Conservation (phyloP, 345 rosid genomes). For the Brassica juncea region DNA sequence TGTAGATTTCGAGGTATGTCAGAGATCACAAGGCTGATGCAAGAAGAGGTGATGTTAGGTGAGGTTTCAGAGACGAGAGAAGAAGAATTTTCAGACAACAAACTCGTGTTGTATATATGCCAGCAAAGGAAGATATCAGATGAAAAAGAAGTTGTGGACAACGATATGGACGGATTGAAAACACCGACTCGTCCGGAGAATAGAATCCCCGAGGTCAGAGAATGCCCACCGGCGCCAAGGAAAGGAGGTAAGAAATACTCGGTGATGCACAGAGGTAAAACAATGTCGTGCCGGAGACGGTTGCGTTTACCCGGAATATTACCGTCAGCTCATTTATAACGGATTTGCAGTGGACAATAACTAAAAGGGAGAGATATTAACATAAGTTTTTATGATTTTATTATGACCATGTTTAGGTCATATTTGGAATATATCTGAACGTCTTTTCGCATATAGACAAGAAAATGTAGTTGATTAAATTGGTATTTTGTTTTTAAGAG, state of each 20-base stretch:
- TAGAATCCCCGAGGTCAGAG: slow-evolving; percentile 28
- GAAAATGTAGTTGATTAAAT: neutral
- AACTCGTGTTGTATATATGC: slow-evolving; percentile 2
- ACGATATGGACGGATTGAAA: slow-evolving; percentile 33
- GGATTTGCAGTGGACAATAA: slow-evolving; percentile 35
- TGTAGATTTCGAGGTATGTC: slow-evolving; percentile 9
- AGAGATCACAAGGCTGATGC: slow-evolving; percentile 10
- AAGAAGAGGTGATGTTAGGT: slow-evolving; percentile 17
- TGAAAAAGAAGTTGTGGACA: neutral
- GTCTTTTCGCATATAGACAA: slow-evolving; percentile 15
- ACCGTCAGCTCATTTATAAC: slow-evolving; percentile 9
- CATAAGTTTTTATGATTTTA: slow-evolving; percentile 7
- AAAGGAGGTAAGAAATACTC: neutral
- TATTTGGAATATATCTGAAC: slow-evolving; percentile 40
- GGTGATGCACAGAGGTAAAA: slow-evolving; percentile 3
- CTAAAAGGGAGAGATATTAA: neutral
- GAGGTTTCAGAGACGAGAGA: neutral
- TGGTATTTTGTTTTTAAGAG: slow-evolving; percentile 21
- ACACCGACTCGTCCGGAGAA: slow-evolving; percentile 40
- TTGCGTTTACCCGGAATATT: slow-evolving; percentile 22
- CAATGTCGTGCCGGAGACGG: slow-evolving; percentile 31
- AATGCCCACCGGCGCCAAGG: slow-evolving; percentile 40
- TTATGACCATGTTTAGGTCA: slow-evolving; percentile 24
- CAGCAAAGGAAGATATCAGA: slow-evolving; percentile 36
- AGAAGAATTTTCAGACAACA: slow-evolving; percentile 16